Evolutionary conservation across 257 asterid species (phyloP).

Genomic region (Thymus quinquecostatus): DNA sequence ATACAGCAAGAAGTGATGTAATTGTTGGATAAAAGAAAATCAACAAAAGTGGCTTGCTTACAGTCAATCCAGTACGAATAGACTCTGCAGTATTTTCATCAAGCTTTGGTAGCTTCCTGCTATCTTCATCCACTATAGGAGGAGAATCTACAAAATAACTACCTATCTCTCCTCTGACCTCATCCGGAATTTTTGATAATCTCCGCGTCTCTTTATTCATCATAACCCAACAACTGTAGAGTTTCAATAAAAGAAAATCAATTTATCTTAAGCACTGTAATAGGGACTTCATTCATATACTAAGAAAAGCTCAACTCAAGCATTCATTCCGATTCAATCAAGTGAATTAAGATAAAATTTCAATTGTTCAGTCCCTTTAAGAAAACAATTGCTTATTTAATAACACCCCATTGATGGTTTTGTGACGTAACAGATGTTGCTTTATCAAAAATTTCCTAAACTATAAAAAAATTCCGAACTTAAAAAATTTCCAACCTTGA

Average conservation of each 20-base stretch:
- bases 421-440: not conserved
- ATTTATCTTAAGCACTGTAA: slow-evolving; percentile 1
- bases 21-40: not conserved
- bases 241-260: slow-evolving; percentile 23
- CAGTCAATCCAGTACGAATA: slow-evolving; percentile 79
- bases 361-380: slow-evolving; percentile 23
- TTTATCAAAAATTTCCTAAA: not conserved
- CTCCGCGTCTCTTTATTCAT: slow-evolving; percentile 96
- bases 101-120: slow-evolving; percentile 84
- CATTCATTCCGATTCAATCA: not conserved
- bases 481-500: slow-evolving; percentile 61
- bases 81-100: slow-evolving; percentile 71
- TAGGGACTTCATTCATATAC: slow-evolving; percentile 6
- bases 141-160: slow-evolving; percentile 80
- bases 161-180: slow-evolving; percentile 87
- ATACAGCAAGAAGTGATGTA: not conserved
- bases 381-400: slow-evolving; percentile 2
- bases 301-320: not conserved
- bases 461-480: no score
- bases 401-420: not conserved
- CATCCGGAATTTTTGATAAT: slow-evolving; percentile 89
- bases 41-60: slow-evolving; percentile 33
- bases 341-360: not conserved
- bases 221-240: slow-evolving; percentile 84
- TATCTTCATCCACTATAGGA: slow-evolving; percentile 79